Base-by-base conservation (phyloP, 1,284 basidiomycete species). In the Porphyrellus sp. region DNA sequence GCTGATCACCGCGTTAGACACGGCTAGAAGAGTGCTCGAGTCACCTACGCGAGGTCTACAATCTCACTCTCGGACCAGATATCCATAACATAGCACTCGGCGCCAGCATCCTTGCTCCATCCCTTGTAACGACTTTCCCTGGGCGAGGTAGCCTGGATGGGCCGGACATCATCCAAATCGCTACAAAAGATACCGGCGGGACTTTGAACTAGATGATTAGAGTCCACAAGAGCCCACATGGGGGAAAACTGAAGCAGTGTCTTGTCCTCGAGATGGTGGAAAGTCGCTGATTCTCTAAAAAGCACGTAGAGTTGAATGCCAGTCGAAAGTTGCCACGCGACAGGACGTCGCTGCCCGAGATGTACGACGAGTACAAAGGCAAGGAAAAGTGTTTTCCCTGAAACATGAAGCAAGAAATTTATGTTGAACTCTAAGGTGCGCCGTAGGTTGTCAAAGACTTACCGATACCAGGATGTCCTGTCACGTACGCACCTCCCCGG, bases 161-260 rank as follows among this genome's bases (percentile, higher is more conserved):
- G 15, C 30, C 23, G 39, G 13, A 51, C n/a, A 15, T 39, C 18
- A 43, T 18, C 8, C 11, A 4, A 11, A 6, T 12, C 13, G 9
- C n/a, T n/a, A n/a, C 16, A 21, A 18, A 54, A 55, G 6, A 20
- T 30, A 2, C 8, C 18, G 0, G 0, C 1, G 3, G 53, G 51
- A 18, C 2, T 28, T 20, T 12, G 8, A 16, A 33, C 1, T 4
- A 15, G 1, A 0, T 15, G 0, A 5, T 24, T 43, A 15, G 44
- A 53, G 44, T 54, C 33, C 0, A 24, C 42, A 13, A 54, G 51
- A 5, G 33, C 51, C 53, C 45, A 54, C 5, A 46, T 1, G 12
- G 12, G 15, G 6, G 23, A 5, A 2, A 15, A 25, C 15, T 25
- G 13, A 8, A 1, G 0, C n/a, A 53, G 13, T 16, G 31, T 12